Evolutionary conservation across 441 rosid genomes (phyloP), one percentile per base, ranked within the genome.

Genomic region (Adansonia madagascariensis): DNA sequence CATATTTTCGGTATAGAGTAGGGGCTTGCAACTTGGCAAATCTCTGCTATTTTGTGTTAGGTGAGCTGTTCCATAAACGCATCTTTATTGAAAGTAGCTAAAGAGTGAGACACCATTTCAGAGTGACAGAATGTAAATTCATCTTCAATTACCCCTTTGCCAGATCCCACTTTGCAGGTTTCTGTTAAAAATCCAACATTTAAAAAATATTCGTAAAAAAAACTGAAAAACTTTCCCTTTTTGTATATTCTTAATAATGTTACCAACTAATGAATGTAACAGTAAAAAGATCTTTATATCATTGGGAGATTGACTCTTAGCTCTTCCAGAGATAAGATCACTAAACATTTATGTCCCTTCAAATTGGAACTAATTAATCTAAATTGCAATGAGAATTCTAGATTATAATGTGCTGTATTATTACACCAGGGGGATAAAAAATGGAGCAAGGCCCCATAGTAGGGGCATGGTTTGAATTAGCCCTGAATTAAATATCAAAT

Each of bases 11-110:
- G 6, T 55, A 66, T 46, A 66, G 78, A 56, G 75, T 79, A 74
- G 69, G 68, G 50, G 49, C 41, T 43, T 66, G 61, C 22, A 71
- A 8, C 43, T 15, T 14, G 53, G 62, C 31, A 53, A 35, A 14
- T 53, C 35, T 11, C 27, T 55, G 75, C 50, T 72, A 2, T 31
- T 27, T 17, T 52, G 61, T 52, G 50, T 39, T 17, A 72, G 75
- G 6, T 72, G 78, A 79, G 82, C 71, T 74, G 70, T 80, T 66
- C 55, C 24, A 53, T 74, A n/a, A 50, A 39, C 75, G 6, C 78
- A 65, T 85, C 88, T 87, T 87, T 85, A 87, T 84, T 81, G 82
- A 84, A 87, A 87, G 85, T 68, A 78, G 84, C 46, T 81, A 83
- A 83, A 85, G 84, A 76, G 44, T 56, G 56, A 79, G 75, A 77